Evolutionary conservation across 441 rosid species (phyloP).

Genomic region (Populus hybrid): DNA sequence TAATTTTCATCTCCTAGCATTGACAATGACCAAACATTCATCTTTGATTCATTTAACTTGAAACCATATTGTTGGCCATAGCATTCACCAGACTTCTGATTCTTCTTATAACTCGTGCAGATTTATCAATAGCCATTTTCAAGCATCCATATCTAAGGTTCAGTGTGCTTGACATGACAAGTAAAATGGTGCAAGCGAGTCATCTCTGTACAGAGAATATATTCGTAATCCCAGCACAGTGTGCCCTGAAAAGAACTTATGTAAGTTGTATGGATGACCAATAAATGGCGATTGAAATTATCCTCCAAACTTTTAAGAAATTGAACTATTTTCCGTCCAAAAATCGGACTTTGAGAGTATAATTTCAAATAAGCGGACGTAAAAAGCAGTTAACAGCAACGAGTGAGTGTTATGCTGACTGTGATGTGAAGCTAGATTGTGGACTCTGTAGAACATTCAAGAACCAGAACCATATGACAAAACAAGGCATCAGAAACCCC

Average conservation of each 20-base stretch:
- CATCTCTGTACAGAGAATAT: neutral
- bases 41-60: neutral
- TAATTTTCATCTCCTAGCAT: neutral
- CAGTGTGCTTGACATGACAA: neutral
- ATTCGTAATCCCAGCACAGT: neutral
- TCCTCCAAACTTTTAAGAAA: neutral
- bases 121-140: neutral
- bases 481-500: slow-evolving; percentile 30
- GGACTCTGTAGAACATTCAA: slow-evolving; percentile 10
- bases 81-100: neutral
- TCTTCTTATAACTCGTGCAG: neutral
- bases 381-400: neutral
- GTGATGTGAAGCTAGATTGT: neutral
- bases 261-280: neutral
- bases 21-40: neutral
- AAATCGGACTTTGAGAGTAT: too few relatives aligned
- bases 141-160: neutral
- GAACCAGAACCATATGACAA: slow-evolving; percentile 6
- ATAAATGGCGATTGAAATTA: neutral
- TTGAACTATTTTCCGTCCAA: too few relatives aligned
- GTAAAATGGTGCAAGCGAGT: neutral
- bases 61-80: neutral
- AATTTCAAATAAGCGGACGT: neutral
- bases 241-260: neutral
- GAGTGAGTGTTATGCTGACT: neutral